Evolutionary conservation across 331 rosid genomes (phyloP).

Genomic region (Malus hybrid): DNA sequence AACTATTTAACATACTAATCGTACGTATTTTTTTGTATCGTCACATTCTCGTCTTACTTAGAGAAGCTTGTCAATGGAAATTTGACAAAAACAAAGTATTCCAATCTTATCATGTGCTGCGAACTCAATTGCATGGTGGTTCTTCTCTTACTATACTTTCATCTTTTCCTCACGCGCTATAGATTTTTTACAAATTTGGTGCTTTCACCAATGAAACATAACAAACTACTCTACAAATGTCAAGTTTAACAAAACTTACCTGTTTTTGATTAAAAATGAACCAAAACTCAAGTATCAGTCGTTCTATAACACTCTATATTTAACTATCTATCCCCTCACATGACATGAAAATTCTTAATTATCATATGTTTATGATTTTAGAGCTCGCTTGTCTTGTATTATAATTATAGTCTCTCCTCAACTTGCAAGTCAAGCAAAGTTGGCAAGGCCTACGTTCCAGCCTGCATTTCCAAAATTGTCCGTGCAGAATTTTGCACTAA

Average conservation of each 20-base stretch:
- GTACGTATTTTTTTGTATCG: neutral
- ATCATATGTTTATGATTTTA: no score
- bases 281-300: neutral
- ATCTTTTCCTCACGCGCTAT: neutral
- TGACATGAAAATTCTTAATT: neutral
- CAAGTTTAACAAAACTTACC: neutral
- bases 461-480: neutral
- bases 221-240: neutral
- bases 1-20: no score
- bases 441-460: neutral
- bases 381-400: neutral
- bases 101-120: neutral
- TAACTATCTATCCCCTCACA: neutral
- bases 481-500: neutral
- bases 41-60: neutral
- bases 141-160: neutral
- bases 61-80: neutral
- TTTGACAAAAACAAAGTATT: neutral
- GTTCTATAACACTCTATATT: neutral
- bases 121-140: neutral
- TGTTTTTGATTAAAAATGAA: neutral
- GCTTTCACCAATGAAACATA: neutral
- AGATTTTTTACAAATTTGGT: neutral
- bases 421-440: neutral
- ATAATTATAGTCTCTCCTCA: neutral